Base-by-base conservation (phyloP, 2,329 filamentous ascomycete species). In the Elsinoe australis region DNA sequence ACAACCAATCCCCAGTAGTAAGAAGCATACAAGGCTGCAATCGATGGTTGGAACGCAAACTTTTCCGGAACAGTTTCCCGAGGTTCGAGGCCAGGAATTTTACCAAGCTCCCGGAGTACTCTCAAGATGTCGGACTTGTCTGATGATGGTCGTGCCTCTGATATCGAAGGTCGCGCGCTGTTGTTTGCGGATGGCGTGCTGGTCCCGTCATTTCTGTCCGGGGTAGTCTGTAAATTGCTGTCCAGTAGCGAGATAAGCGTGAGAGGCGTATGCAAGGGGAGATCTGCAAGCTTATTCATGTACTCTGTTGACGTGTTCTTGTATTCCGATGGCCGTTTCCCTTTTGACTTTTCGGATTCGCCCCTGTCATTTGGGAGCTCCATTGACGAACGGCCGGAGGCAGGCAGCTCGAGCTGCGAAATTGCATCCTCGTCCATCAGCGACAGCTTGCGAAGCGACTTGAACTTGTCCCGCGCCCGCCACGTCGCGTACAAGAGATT, bases 1-100 rank as follows among this genome's bases (percentile, higher is more conserved):
- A 95, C 96, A 47, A 95, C 80, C 57, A 95, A 86, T 12, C 87
- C 83, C 92, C 92, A 98, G 49, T 52, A 54, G 50, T 7, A 98
- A 73, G 9, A 96, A 73, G 4, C 87, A 90, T 65, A 95, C 87
- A 64, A 96, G 95, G 92, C 92, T 96, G 41, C 89, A 90, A 44
- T 96, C 73, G 0, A 87, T 85, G 87, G 83, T 61, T 95, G 89
- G 12, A 92, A 83, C 24, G 85, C 78, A 46, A 87, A 45, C 41
- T 44, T 52, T 26, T 49, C 75, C 0, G 83, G 74, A 1, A 80
- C 80, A 1, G 85, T 78, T 36, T 95, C 87, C 80, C 75, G 34
- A 94, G 70, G 44, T 78, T 73, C 1, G 83, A 74, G 14, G 74
- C 71, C 51, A 72, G 73, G 45, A 19, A 48, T 51, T 14, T 41